These are phyloP conservation scores for Bryoglossum gracile DNA, from an alignment of 495 filamentous ascomycete genomes.

Conservation along the genomic window DNA sequence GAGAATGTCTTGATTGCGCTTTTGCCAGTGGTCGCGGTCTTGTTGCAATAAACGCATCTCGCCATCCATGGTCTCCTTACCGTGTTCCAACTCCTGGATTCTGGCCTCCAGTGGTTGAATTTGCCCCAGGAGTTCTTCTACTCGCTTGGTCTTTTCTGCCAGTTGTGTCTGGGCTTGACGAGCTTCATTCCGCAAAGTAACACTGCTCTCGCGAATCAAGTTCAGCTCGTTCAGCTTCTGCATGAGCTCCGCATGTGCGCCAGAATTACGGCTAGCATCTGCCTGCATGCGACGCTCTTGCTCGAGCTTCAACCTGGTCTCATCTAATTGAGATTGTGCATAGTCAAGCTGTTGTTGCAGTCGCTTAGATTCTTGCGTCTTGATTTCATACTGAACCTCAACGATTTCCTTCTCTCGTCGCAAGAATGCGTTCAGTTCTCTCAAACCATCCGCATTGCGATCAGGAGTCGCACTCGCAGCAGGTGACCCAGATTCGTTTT, in stretches of 20 bases:
- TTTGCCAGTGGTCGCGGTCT: constrained; percentile 86
- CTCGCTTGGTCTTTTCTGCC: constrained; percentile 61
- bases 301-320: constrained; percentile 74
- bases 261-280: constrained; percentile 58
- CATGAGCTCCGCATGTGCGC: constrained; percentile 81
- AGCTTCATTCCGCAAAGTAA: constrained; percentile 76
- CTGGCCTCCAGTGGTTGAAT: constrained; percentile 77
- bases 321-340: constrained; percentile 76
- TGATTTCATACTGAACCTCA: constrained; percentile 87
- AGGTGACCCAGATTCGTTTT: constrained; percentile 35
- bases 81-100: constrained; percentile 71
- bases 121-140: constrained; percentile 64
- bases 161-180: constrained; percentile 70
- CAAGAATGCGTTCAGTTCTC: constrained; percentile 82
- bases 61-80: constrained; percentile 69
- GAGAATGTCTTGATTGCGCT: constrained; percentile 87
- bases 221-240: constrained; percentile 92
- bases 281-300: constrained; percentile 75
- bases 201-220: constrained; percentile 85
- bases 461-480: constrained; percentile 28
- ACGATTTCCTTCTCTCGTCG: constrained; percentile 97
- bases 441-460: constrained; percentile 60
- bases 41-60: constrained; percentile 80
- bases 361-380: constrained; percentile 75
- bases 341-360: constrained; percentile 86